phyloP scores from a whole-genome alignment of 2,329 filamentous ascomycete genomes.

The Penicillium glabrum region DNA sequence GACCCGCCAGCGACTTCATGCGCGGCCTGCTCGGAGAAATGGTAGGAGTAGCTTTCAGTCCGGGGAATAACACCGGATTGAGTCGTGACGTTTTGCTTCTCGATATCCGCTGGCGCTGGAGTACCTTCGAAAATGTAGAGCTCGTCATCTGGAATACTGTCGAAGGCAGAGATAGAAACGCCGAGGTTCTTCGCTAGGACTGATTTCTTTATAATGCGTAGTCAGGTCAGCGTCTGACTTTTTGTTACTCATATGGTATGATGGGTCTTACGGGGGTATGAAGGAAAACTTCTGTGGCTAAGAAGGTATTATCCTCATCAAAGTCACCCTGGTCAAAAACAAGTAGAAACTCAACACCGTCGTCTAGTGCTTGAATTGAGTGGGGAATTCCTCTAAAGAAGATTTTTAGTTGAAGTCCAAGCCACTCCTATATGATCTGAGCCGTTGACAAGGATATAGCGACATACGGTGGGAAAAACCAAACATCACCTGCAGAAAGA shows the following conservation, averaged over 20 bases:
- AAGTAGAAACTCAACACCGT: constrained; percentile 65
- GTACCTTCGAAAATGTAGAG: constrained; percentile 78
- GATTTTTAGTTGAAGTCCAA: not conserved
- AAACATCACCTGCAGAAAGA: constrained; percentile 72
- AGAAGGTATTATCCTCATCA: constrained; percentile 71
- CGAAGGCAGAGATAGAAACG: constrained; percentile 53
- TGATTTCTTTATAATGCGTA: constrained; percentile 31
- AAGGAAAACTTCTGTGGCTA: constrained; percentile 64
- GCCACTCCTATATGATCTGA: not conserved
- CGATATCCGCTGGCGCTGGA: constrained; percentile 61
- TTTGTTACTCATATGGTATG: not conserved
- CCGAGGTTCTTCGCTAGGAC: constrained; percentile 59
- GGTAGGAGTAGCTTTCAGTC: constrained; percentile 65
- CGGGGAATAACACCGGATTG: constrained; percentile 67
- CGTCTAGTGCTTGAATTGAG: constrained; percentile 70
- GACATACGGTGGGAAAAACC: constrained; percentile 71
- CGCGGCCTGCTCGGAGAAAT: constrained; percentile 69
- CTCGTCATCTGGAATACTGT: constrained; percentile 63
- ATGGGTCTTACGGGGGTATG: constrained; percentile 31
- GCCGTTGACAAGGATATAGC: not conserved
- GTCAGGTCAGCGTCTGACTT: not conserved
- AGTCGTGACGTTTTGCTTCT: constrained; percentile 60
- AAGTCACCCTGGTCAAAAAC: constrained; percentile 62
- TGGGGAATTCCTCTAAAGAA: constrained; percentile 63
- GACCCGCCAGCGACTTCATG: constrained; percentile 66